Conservation (phyloP, 352 stramenopile species). For the Phytophthora hibernalis region DNA sequence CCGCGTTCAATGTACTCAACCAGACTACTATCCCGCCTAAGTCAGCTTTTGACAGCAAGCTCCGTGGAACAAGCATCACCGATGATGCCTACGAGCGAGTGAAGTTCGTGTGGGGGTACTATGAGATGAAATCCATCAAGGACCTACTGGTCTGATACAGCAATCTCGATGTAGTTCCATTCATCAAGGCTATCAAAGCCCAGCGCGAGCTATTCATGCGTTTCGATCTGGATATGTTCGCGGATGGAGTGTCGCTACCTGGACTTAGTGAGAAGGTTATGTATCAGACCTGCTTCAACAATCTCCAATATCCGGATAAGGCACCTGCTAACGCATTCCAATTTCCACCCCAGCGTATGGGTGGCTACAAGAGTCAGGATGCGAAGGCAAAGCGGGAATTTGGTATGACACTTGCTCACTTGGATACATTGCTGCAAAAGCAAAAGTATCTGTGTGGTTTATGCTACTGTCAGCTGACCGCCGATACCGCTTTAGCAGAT, state of each 20-base stretch:
- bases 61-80: constrained; percentile 24
- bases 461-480: no score
- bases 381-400: no score
- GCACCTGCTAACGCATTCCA: neutral
- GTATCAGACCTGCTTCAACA: constrained; percentile 29
- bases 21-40: no score
- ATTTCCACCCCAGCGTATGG: no score
- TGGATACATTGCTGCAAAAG: no score
- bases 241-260: constrained; percentile 29
- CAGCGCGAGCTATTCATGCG: constrained; percentile 29
- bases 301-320: constrained; percentile 10
- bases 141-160: no score
- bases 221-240: constrained; percentile 42
- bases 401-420: no score
- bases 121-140: constrained; percentile 34
- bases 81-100: constrained; percentile 38
- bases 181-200: constrained; percentile 10
- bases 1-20: no score
- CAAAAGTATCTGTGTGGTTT: no score
- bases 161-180: no score
- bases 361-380: no score
- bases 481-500: no score
- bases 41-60: neutral
- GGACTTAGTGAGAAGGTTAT: constrained; percentile 33
- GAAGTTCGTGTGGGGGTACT: constrained; percentile 39